phyloP scores from a whole-genome alignment of 1,139 yeast genomes.

The Casaregolazyma lundiana region DNA sequence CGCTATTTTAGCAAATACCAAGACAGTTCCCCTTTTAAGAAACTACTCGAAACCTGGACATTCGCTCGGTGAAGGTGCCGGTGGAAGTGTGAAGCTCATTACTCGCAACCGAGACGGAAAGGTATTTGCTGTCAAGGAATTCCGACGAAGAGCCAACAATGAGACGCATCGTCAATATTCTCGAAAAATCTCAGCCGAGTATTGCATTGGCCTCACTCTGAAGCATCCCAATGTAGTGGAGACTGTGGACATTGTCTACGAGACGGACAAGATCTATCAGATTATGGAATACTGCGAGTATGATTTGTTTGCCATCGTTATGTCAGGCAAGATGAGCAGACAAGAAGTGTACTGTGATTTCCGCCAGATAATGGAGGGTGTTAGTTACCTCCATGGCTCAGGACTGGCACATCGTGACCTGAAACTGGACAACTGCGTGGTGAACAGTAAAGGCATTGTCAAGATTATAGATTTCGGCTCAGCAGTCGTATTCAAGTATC shows the following conservation, averaged over 20 bases:
- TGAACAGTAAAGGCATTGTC: slow-evolving; percentile 77
- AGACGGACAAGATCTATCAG: slow-evolving; percentile 79
- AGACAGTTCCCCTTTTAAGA: slow-evolving; percentile 50
- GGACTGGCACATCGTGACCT: slow-evolving; percentile 92
- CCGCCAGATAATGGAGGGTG: slow-evolving; percentile 78
- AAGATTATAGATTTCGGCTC: slow-evolving; percentile 92
- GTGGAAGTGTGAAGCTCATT: slow-evolving; percentile 82
- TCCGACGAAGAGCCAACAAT: slow-evolving; percentile 68
- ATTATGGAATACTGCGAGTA: slow-evolving; percentile 95
- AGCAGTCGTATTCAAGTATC: slow-evolving; percentile 89
- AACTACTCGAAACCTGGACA: slow-evolving; percentile 81
- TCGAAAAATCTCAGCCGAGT: slow-evolving; percentile 90
- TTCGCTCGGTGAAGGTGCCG: slow-evolving; percentile 92
- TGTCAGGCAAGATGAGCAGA: slow-evolving; percentile 87
- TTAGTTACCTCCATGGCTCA: slow-evolving; percentile 76
- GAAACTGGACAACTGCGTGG: slow-evolving; percentile 90
- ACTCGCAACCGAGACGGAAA: slow-evolving; percentile 63
- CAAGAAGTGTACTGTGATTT: slow-evolving; percentile 88
- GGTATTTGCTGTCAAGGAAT: slow-evolving; percentile 89
- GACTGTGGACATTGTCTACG: slow-evolving; percentile 87
- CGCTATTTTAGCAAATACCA: slow-evolving; percentile 10
- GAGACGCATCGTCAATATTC: slow-evolving; percentile 86
- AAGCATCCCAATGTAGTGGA: slow-evolving; percentile 88
- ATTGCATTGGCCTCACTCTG: slow-evolving; percentile 87
- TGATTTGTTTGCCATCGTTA: slow-evolving; percentile 90